phyloP scores from a whole-genome alignment of 139 green algal genomes.

The Tetratostichococcus sp. region DNA sequence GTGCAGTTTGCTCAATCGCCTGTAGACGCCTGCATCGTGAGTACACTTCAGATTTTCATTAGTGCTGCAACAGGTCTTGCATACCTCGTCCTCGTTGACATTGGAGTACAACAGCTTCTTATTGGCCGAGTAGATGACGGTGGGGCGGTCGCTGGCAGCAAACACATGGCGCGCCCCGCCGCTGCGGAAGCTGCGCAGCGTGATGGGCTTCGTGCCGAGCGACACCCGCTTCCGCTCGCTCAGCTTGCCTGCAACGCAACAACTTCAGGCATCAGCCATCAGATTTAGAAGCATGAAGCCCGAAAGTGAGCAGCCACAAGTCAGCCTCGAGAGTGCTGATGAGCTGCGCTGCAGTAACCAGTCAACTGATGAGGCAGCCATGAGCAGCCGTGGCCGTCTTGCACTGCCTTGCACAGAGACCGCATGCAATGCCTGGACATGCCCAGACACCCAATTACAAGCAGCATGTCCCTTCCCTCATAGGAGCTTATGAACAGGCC shows the following conservation, averaged over 20 bases:
- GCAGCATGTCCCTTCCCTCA: no score
- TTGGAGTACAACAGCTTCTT: conserved; percentile 95
- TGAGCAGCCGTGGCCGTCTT: no score
- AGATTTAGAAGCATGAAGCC: no score
- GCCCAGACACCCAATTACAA: no score
- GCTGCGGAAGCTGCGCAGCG: conserved; percentile 64
- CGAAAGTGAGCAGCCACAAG: no score
- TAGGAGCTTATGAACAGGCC: no score
- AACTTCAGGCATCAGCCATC: not conserved
- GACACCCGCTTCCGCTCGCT: conserved; percentile 74
- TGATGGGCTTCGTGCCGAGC: conserved; percentile 90
- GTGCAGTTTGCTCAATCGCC: not conserved
- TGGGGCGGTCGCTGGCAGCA: conserved; percentile 90
- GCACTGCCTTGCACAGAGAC: no score
- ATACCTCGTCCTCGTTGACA: conserved; percentile 90
- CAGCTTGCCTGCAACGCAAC: conserved; percentile 24
- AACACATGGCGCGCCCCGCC: conserved; percentile 73
- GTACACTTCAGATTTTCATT: not conserved
- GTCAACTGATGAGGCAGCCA: no score
- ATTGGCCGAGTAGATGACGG: conserved; percentile 88
- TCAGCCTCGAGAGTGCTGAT: no score
- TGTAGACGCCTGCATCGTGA: not conserved
- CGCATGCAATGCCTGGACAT: no score
- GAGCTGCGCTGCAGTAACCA: no score
- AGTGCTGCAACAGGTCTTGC: no score